Conservation (phyloP, 805 yeast genomes). For the Suhomyces sp. region DNA sequence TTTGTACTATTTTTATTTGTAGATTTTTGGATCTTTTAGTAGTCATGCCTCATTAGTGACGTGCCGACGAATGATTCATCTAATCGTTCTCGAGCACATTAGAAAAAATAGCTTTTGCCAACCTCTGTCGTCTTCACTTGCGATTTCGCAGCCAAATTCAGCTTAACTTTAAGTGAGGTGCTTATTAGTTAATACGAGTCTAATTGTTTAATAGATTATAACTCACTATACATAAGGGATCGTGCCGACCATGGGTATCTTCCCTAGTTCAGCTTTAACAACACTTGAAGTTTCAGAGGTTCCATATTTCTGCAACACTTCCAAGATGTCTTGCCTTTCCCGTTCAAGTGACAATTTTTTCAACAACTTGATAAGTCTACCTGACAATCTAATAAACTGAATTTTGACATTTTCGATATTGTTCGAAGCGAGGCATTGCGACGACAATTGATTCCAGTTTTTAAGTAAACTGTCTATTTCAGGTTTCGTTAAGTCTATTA, state of each 20-base stretch:
- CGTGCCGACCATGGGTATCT: not conserved
- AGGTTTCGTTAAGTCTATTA: not conserved
- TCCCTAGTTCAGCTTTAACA: conserved; percentile 11
- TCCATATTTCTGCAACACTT: conserved; percentile 14
- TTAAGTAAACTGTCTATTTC: conserved; percentile 16
- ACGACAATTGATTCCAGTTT: conserved; percentile 21
- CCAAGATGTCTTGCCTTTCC: conserved; percentile 10
- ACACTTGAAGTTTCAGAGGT: conserved; percentile 18
- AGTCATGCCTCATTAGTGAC: not conserved
- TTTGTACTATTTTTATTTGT: not conserved
- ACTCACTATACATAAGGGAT: not conserved
- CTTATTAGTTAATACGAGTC: not conserved
- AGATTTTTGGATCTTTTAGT: not conserved
- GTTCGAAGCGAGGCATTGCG: conserved; percentile 32
- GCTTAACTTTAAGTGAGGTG: not conserved
- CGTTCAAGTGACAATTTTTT: conserved; percentile 13
- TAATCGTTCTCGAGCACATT: not conserved
- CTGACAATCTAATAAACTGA: conserved; percentile 39
- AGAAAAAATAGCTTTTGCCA: not conserved
- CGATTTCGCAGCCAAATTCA: not conserved
- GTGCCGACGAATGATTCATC: not conserved
- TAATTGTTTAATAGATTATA: not conserved
- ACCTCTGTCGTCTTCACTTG: not conserved
- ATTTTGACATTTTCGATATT: conserved; percentile 60
- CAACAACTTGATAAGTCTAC: conserved; percentile 11